These are phyloP conservation scores for Neopestalotiopsis rosae DNA, from an alignment of 2,329 filamentous ascomycete species.

Conservation along the genomic window DNA sequence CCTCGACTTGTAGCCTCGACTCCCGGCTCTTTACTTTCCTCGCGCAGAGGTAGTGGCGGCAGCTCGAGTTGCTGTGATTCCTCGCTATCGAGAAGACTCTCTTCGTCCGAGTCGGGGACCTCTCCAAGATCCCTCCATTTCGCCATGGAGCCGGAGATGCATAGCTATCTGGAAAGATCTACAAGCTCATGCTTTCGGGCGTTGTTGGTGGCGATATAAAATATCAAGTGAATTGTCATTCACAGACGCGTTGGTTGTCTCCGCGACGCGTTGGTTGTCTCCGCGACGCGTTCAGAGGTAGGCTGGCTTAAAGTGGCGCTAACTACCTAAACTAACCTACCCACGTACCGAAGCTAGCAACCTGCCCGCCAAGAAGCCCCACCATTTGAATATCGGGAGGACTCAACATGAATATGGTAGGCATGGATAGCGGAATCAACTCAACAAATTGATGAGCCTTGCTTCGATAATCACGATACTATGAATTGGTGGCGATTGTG, in stretches of 20 bases:
- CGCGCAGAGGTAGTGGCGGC: conserved; percentile 16
- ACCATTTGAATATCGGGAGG: not conserved
- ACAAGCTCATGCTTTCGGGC: not conserved
- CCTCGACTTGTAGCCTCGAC: not conserved
- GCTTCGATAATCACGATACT: too few species aligned
- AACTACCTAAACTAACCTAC: too few species aligned
- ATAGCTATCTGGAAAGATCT: conserved; percentile 25
- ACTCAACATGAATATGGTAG: too few species aligned
- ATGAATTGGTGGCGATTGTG: too few species aligned
- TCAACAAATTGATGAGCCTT: too few species aligned
- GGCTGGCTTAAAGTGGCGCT: not conserved
- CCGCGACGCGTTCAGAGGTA: not conserved
- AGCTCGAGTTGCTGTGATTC: conserved; percentile 31
- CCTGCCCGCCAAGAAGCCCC: not conserved
- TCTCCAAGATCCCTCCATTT: conserved; percentile 50
- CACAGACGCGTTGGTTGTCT: not conserved
- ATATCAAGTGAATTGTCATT: not conserved
- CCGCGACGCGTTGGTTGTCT: not conserved
- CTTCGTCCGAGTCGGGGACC: conserved; percentile 51
- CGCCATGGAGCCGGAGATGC: conserved; percentile 41
- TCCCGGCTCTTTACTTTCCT: conserved; percentile 14
- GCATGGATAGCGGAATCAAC: too few species aligned
- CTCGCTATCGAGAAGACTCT: conserved; percentile 43
- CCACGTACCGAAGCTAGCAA: not conserved
- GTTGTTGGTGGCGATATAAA: not conserved